Percentiles rank a stretch among this genome's conserved stretches.
These are phyloP conservation scores for Mycosarcoma mackinlayi DNA, from an alignment of 1,284 basidiomycete genomes.

Conservation along the genomic window DNA sequence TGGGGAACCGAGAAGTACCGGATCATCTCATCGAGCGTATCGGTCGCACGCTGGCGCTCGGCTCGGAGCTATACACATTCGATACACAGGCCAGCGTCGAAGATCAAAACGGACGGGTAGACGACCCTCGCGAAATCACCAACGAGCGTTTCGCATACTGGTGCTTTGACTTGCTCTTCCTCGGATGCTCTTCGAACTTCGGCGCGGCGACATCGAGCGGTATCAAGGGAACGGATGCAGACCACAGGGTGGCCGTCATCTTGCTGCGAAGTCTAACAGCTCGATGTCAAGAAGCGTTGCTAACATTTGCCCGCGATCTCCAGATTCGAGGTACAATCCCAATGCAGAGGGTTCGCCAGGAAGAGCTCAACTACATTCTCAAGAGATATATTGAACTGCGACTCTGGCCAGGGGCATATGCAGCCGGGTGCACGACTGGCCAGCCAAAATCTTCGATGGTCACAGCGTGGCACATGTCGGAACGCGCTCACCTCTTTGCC, in stretches of 20 bases:
- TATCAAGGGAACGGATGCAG: neutral
- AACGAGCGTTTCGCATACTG: slow-evolving; percentile 90
- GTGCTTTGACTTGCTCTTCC: slow-evolving; percentile 89
- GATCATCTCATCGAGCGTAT: slow-evolving; percentile 79
- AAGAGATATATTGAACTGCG: slow-evolving; percentile 29
- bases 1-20: slow-evolving; percentile 78
- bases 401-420: slow-evolving; percentile 18
- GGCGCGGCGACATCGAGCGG: neutral
- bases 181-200: slow-evolving; percentile 74
- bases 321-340: slow-evolving; percentile 77
- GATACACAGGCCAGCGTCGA: slow-evolving; percentile 9
- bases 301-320: slow-evolving; percentile 83
- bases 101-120: slow-evolving; percentile 42
- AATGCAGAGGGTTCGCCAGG: slow-evolving; percentile 75
- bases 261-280: slow-evolving; percentile 47
- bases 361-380: slow-evolving; percentile 87
- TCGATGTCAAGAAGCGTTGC: slow-evolving; percentile 78
- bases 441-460: neutral
- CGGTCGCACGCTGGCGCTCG: slow-evolving; percentile 79
- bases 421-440: neutral
- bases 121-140: slow-evolving; percentile 70
- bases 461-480: slow-evolving; percentile 16
- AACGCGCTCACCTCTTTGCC: slow-evolving; percentile 33
- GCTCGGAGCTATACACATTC: slow-evolving; percentile 76
- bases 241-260: slow-evolving; percentile 13